phyloP scores from a whole-genome alignment of 2,329 filamentous ascomycete genomes.

The Colletotrichum limetticola region DNA sequence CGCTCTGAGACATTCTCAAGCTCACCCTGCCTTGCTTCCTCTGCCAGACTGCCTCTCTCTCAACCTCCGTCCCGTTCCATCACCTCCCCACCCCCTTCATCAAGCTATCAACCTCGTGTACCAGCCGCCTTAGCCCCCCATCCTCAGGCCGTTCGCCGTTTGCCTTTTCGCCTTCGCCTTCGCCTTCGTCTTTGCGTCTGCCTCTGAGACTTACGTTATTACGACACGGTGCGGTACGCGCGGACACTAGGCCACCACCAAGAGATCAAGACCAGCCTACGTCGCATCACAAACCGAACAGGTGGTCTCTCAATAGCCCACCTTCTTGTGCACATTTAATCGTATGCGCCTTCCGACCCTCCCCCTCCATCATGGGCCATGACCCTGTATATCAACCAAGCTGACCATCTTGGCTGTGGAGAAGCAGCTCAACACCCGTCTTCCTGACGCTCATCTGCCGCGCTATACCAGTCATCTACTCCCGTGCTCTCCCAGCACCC shows the following conservation, averaged over 20 bases:
- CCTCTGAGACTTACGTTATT: constrained; percentile 10
- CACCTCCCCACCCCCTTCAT: constrained; percentile 4
- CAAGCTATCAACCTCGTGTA: constrained; percentile 15
- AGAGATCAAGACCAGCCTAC: neutral
- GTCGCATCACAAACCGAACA: constrained; percentile 25
- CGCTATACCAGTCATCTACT: constrained; percentile 17
- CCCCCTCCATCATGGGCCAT: neutral
- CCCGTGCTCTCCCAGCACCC: constrained; percentile 9
- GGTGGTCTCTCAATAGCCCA: constrained; percentile 18
- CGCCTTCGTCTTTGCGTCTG: neutral
- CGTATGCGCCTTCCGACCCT: constrained; percentile 9
- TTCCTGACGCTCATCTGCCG: constrained; percentile 16
- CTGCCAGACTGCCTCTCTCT: neutral
- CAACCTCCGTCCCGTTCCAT: neutral
- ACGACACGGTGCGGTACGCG: constrained; percentile 33
- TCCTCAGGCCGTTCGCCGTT: neutral
- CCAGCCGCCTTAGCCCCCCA: constrained; percentile 13
- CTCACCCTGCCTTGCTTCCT: constrained; percentile 10
- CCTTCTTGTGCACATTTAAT: neutral
- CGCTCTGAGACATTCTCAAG: constrained; percentile 29
- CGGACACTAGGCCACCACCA: constrained; percentile 28
- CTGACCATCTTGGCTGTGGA: constrained; percentile 17
- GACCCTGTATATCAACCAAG: constrained; percentile 21
- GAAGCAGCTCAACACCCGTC: constrained; percentile 2
- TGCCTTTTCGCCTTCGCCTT: neutral